Base-by-base conservation (phyloP, 2,329 filamentous ascomycete genomes). In the Microdochium bolleyi region DNA sequence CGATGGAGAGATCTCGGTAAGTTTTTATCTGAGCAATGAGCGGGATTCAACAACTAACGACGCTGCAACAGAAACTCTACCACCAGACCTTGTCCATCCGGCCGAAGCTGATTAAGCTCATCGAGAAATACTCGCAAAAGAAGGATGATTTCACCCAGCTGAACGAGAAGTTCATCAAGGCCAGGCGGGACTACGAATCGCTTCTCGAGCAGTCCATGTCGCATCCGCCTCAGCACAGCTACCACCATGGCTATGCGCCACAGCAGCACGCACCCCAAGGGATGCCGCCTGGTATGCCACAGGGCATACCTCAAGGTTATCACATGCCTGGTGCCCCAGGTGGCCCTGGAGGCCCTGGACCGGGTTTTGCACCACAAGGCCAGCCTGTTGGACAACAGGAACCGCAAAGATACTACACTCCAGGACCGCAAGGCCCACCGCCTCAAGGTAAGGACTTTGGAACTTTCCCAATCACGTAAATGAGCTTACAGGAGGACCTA, bases 121-220 rank as follows among this genome's bases (percentile, higher is more conserved):
- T 99, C 67, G 94, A 95, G 57, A 97, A 97, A 69, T 99, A 99
- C 67, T 97, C 94, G 10, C 94, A 99, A 68, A 97, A 96, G 81
- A 99, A 99, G 73, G 94, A 99, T 70, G 94, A 99, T 69, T 97
- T 99, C 65, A 96, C 94, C 2, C 92, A 97, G 67, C 76, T 99
- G 57, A 99, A 99, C 64, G 94, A 99, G 70, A 97, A 97, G 73
- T 99, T 99, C 70, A 97, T 99, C 77, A 99, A 99, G 72, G 94
- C 94, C 48, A 86, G 94, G 58, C 83, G 92, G 62, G 94, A 99
- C 71, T 99, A 99, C 67, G 94, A 99, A 71, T 85, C 89, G 27
- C 79, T 99, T n/a, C 77, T 99, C 21, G 94, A 99, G 70, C 88
- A 89, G 19, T 97, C 92, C 53, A 97, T 99, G 92, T 85, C 92